Conservation (phyloP, 148 eudicot genomes). For the Rhododendron kiyosumense region DNA sequence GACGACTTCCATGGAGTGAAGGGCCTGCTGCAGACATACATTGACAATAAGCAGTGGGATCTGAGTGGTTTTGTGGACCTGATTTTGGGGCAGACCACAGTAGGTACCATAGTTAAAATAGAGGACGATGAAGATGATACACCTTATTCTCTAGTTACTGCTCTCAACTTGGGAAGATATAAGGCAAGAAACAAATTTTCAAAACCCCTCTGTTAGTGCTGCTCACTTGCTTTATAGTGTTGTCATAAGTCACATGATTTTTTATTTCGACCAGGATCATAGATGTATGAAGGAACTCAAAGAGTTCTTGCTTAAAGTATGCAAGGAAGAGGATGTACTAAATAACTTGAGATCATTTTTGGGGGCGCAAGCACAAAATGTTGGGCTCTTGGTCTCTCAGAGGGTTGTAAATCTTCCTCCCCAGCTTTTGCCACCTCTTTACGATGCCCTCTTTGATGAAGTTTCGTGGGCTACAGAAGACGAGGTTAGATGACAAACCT, state of each 20-base stretch:
- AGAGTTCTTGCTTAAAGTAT: conserved; percentile 49
- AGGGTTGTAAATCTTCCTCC: conserved; percentile 91
- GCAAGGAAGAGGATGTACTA: conserved; percentile 31
- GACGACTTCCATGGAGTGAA: conserved; percentile 88
- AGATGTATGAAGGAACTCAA: conserved; percentile 66
- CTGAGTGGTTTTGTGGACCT: conserved; percentile 76
- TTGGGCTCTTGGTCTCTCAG: conserved; percentile 88
- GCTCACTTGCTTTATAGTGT: background rate
- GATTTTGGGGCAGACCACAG: conserved; percentile 81
- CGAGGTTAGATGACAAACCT: conserved; percentile 55
- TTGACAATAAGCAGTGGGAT: conserved; percentile 80
- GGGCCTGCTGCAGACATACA: conserved; percentile 63
- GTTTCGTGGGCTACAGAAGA: conserved; percentile 87
- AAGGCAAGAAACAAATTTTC: conserved; percentile 36
- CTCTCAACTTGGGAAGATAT: conserved; percentile 75
- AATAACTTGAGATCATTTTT: conserved; percentile 40
- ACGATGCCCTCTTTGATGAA: conserved; percentile 89
- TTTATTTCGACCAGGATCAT: conserved; percentile 42
- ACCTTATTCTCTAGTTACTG: conserved; percentile 61
- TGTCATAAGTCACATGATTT: background rate
- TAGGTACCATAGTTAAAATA: conserved; percentile 78
- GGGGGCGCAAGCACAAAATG: conserved; percentile 48
- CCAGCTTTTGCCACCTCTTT: conserved; percentile 85
- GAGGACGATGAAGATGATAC: conserved; percentile 88
- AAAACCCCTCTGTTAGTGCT: background rate